phyloP scores from a whole-genome alignment of 345 rosid species.

The Gossypium stocksii region DNA sequence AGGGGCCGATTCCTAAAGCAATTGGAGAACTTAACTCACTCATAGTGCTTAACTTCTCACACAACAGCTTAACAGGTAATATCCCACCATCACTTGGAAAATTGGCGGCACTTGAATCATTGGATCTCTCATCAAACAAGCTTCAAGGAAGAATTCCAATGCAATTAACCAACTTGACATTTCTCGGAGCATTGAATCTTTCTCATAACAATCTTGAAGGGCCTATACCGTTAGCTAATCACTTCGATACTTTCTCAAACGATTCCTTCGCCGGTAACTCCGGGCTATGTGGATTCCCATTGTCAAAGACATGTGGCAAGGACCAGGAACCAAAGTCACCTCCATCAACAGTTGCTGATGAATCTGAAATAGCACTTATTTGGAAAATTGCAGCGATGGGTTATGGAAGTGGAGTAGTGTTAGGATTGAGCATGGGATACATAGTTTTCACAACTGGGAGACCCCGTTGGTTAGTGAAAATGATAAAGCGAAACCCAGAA shows the following conservation, averaged over 20 bases:
- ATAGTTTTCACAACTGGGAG: neutral
- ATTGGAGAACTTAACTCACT: too few species aligned
- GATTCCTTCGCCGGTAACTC: neutral
- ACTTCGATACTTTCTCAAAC: neutral
- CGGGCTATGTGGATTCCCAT: neutral
- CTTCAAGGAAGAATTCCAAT: neutral
- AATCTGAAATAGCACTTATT: neutral
- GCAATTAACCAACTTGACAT: neutral
- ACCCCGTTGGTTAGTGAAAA: neutral
- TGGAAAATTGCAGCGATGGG: neutral
- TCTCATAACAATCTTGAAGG: slow-evolving; percentile 5
- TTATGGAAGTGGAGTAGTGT: neutral
- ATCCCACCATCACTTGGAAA: slow-evolving; percentile 21
- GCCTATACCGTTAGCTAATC: slow-evolving; percentile 4
- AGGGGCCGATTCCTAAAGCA: too few species aligned
- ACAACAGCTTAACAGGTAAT: too few species aligned
- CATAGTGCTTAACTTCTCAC: too few species aligned
- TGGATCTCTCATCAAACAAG: slow-evolving; percentile 17
- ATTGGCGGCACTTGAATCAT: slow-evolving; percentile 1
- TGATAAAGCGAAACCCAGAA: neutral
- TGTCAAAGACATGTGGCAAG: neutral
- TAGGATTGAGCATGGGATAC: neutral
- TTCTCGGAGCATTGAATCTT: neutral
- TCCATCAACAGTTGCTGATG: neutral
- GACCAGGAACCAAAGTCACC: neutral